A percentile compares a stretch with the other conserved stretches of the same genome.
Evolutionary conservation across 1,139 yeast genomes (phyloP).

Genomic region (Taphrina wiesneri): DNA sequence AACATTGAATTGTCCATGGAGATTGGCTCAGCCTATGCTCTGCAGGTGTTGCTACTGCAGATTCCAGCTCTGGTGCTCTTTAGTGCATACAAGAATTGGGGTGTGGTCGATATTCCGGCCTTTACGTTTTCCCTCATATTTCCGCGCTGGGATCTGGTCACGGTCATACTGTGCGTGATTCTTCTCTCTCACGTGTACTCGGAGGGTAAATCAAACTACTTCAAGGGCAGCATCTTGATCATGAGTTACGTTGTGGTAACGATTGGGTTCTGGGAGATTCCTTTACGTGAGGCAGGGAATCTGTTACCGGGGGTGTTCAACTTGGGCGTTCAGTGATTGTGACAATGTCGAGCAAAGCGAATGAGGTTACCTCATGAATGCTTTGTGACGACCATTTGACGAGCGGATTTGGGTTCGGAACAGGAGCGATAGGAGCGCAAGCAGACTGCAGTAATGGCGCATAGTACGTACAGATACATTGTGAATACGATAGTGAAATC

Average conservation of each 20-base stretch:
- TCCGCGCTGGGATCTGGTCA: conserved; percentile 94
- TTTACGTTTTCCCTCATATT: conserved; percentile 61
- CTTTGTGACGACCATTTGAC: neutral
- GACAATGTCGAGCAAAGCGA: neutral
- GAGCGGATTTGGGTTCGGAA: neutral
- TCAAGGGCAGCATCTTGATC: conserved; percentile 82
- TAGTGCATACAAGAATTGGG: conserved; percentile 56
- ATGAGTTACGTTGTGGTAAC: conserved; percentile 75
- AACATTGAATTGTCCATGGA: conserved; percentile 94
- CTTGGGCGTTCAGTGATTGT: neutral
- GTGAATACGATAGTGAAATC: neutral
- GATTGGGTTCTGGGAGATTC: conserved; percentile 64
- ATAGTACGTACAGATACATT: neutral
- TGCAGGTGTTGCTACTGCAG: conserved; percentile 93
- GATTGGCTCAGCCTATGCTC: conserved; percentile 94
- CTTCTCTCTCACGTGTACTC: conserved; percentile 92
- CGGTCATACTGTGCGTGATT: conserved; percentile 80
- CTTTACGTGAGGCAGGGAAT: conserved; percentile 22
- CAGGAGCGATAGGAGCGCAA: neutral
- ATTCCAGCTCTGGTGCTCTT: conserved; percentile 86
- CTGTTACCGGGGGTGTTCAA: neutral
- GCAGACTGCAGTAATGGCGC: neutral
- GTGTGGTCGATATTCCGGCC: conserved; percentile 40
- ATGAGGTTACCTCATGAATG: neutral
- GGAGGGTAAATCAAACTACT: conserved; percentile 93